phyloP scores from a whole-genome alignment of 352 stramenopile genomes.

The Globisporangium barbulae region DNA sequence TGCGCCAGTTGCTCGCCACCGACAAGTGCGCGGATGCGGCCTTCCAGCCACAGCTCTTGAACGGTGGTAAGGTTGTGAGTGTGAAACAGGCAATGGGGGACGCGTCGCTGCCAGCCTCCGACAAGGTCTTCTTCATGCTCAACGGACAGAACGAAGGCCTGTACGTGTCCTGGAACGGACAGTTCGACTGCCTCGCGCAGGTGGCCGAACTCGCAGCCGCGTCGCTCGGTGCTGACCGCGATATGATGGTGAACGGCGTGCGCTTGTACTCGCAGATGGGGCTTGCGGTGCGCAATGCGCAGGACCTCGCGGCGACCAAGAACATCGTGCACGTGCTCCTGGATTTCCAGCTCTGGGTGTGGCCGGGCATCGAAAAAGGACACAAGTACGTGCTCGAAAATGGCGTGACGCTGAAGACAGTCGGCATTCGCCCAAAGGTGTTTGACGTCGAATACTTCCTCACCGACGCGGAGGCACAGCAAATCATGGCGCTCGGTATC shows the following conservation, averaged over 20 bases:
- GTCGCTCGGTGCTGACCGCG: conserved; percentile 63
- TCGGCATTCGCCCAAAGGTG: conserved; percentile 68
- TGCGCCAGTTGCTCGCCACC: conserved; percentile 34
- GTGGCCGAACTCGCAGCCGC: conserved; percentile 42
- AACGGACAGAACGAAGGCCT: conserved; percentile 78
- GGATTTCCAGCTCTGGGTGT: conserved; percentile 82
- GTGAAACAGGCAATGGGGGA: conserved; percentile 57
- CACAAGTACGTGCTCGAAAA: conserved; percentile 72
- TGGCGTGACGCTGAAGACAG: conserved; percentile 64
- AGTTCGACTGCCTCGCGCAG: conserved; percentile 55
- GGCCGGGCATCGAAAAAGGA: conserved; percentile 74
- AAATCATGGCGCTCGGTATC: conserved; percentile 52
- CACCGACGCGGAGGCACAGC: conserved; percentile 48
- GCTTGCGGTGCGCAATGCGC: conserved; percentile 39
- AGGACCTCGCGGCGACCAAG: conserved; percentile 43
- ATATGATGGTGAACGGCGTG: conserved; percentile 67
- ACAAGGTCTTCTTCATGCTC: conserved; percentile 83
- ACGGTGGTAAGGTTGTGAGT: conserved; percentile 29
- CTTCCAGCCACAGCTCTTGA: conserved; percentile 34
- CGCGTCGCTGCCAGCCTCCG: conserved; percentile 17
- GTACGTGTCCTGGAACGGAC: conserved; percentile 76
- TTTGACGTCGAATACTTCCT: conserved; percentile 73
- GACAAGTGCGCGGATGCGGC: conserved; percentile 32
- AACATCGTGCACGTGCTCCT: conserved; percentile 74
- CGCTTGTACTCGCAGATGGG: conserved; percentile 74